A percentile compares a stretch with the other conserved stretches of the same genome.
Conservation (phyloP, 2,329 filamentous ascomycete species). For the Intubia oerlemansii region DNA sequence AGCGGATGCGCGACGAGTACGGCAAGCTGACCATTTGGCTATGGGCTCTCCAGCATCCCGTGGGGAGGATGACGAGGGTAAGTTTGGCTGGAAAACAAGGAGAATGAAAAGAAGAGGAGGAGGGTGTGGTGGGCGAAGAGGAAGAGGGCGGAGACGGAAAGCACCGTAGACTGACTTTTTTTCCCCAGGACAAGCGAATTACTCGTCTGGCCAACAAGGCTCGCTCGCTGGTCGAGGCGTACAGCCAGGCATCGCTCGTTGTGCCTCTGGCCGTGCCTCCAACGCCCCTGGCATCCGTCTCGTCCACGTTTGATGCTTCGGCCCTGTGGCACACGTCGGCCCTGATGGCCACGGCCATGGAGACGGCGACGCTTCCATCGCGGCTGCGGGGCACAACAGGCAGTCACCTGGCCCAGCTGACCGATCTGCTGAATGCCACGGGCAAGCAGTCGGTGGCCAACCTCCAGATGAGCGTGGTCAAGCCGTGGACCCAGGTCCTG, state of each 20-base stretch:
- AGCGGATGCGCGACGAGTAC: constrained; percentile 72
- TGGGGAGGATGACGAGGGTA: constrained; percentile 30
- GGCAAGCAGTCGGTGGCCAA: constrained; percentile 65
- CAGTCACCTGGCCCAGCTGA: constrained; percentile 32
- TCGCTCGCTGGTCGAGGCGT: constrained; percentile 45
- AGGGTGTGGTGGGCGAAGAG: too few relatives aligned
- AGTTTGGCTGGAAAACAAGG: too few relatives aligned
- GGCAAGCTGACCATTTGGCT: constrained; percentile 74
- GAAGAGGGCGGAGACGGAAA: too few relatives aligned
- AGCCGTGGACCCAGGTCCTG: constrained; percentile 9
- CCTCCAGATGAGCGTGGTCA: constrained; percentile 42
- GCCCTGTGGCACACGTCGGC: constrained; percentile 69
- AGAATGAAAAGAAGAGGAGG: too few relatives aligned
- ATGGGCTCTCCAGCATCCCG: constrained; percentile 55
- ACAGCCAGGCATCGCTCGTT: constrained; percentile 52
- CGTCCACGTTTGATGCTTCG: constrained; percentile 28
- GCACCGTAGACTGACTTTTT: too few relatives aligned
- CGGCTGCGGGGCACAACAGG: constrained; percentile 34
- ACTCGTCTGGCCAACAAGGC: constrained; percentile 54
- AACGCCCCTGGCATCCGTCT: constrained; percentile 19
- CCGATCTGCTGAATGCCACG: constrained; percentile 46
- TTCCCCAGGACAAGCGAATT: constrained; percentile 33
- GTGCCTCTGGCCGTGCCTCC: constrained; percentile 47
- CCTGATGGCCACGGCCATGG: constrained; percentile 53
- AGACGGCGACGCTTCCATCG: constrained; percentile 58